phyloP scores from a whole-genome alignment of 139 green algal genomes.

The Diplosphaera chodatii region DNA sequence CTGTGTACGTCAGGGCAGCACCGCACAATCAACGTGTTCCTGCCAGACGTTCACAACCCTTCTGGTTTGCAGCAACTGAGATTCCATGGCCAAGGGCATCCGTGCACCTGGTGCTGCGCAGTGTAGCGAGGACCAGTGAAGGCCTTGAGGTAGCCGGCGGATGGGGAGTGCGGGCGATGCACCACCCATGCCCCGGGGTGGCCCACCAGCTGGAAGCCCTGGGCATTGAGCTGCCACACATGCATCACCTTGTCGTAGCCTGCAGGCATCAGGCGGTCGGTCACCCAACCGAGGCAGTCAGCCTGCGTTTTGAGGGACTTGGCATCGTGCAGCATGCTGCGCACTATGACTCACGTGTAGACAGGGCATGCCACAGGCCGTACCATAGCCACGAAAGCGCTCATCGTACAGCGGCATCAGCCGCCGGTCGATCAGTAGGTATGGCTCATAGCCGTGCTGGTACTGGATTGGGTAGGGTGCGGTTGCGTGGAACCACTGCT shows the following conservation, averaged over 20 bases:
- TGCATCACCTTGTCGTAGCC: constrained; percentile 11
- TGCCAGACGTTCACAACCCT: too few species aligned
- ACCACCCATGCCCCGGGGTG: constrained; percentile 47
- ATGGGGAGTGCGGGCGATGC: constrained; percentile 37
- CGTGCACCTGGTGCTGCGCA: constrained; percentile 10
- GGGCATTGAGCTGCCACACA: constrained; percentile 11
- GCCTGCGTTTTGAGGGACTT: too few species aligned
- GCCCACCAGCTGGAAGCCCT: constrained; percentile 16
- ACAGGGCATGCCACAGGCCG: too few species aligned
- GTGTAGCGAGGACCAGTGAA: constrained; percentile 28
- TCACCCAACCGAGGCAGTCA: too few species aligned
- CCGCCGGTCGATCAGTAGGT: constrained; percentile 24
- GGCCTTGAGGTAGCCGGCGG: constrained; percentile 21
- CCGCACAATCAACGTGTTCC: too few species aligned
- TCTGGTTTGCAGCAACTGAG: too few species aligned
- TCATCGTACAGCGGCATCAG: constrained; percentile 41
- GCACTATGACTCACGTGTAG: too few species aligned
- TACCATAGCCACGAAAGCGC: constrained; percentile 43
- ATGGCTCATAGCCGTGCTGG: constrained; percentile 35
- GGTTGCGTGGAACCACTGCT: constrained; percentile 13
- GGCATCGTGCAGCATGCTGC: background rate
- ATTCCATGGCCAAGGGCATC: too few species aligned
- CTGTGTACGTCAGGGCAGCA: too few species aligned
- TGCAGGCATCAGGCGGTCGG: too few species aligned
- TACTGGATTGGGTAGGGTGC: constrained; percentile 25